Percentiles rank a stretch among this genome's conserved stretches.
Conservation (phyloP, 345 rosid genomes). For the Moricandia arvensis region DNA sequence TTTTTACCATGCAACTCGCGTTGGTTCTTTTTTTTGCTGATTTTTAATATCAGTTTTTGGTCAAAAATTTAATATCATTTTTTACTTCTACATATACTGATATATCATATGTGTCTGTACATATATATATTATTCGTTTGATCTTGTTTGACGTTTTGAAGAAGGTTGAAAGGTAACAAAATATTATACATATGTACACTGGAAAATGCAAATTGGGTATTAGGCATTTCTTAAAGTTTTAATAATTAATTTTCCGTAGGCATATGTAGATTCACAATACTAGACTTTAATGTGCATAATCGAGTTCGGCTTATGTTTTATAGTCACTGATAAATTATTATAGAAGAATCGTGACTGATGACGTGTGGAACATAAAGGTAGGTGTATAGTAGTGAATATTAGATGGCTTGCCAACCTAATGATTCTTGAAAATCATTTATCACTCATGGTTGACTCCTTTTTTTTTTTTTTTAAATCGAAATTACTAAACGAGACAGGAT, state of each 20-base stretch:
- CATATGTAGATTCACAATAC: neutral
- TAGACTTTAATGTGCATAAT: neutral
- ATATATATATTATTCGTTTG: neutral
- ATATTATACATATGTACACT: neutral
- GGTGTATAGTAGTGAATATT: slow-evolving; percentile 16
- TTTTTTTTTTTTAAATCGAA: neutral
- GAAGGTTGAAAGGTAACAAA: neutral
- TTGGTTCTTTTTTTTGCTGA: neutral
- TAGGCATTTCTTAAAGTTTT: neutral
- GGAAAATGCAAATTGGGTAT: neutral
- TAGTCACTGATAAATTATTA: neutral
- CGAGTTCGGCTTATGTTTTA: neutral
- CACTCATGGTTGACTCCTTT: slow-evolving; percentile 2
- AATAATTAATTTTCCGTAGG: neutral
- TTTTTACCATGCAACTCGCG: neutral
- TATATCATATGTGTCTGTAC: neutral
- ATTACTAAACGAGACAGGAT: neutral
- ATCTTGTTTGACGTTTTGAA: neutral
- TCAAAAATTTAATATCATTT: neutral
- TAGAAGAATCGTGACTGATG: neutral
- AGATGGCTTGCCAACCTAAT: slow-evolving; percentile 17
- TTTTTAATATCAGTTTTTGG: neutral
- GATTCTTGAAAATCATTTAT: neutral
- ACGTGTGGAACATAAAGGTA: neutral
- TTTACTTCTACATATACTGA: neutral